These are phyloP conservation scores for Pseudogymnoascus sp. DNA, from an alignment of 2,329 filamentous ascomycete genomes.

Conservation along the genomic window DNA sequence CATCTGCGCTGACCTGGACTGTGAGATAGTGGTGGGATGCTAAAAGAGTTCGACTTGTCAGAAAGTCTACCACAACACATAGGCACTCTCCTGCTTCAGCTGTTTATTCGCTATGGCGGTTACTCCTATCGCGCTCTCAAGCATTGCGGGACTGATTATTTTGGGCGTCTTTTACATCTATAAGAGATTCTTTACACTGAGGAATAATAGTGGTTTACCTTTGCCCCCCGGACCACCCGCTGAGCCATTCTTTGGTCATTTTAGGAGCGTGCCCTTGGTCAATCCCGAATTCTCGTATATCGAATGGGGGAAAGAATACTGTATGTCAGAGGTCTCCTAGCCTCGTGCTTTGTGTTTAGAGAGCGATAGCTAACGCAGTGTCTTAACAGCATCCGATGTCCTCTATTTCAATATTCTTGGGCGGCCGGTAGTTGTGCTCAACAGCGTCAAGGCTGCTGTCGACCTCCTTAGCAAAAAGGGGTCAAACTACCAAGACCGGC, in stretches of 20 bases:
- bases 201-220: slow-evolving; percentile 15
- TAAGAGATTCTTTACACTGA: slow-evolving; percentile 6
- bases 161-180: not conserved
- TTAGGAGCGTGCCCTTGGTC: slow-evolving; percentile 19
- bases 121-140: not conserved
- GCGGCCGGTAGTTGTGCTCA: slow-evolving; percentile 37
- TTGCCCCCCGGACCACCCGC: slow-evolving; percentile 23
- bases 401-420: slow-evolving; percentile 18
- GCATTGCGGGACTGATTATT: not conserved
- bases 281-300: slow-evolving; percentile 22
- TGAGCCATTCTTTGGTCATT: slow-evolving; percentile 23
- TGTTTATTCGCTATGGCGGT: not conserved
- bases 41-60: not conserved
- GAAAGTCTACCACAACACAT: not conserved
- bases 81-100: not conserved
- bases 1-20: not conserved
- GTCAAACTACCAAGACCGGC: slow-evolving; percentile 39
- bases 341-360: slow-evolving; percentile 11
- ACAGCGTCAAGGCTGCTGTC: slow-evolving; percentile 35
- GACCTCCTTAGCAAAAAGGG: slow-evolving; percentile 40
- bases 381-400: slow-evolving; percentile 14
- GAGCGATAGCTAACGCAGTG: not conserved
- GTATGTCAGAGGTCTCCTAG: slow-evolving; percentile 13
- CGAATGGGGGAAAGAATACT: slow-evolving; percentile 22
- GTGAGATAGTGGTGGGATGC: not conserved